Evolutionary conservation across 2,329 filamentous ascomycete species (phyloP).

Genomic region (Fusarium sp.): DNA sequence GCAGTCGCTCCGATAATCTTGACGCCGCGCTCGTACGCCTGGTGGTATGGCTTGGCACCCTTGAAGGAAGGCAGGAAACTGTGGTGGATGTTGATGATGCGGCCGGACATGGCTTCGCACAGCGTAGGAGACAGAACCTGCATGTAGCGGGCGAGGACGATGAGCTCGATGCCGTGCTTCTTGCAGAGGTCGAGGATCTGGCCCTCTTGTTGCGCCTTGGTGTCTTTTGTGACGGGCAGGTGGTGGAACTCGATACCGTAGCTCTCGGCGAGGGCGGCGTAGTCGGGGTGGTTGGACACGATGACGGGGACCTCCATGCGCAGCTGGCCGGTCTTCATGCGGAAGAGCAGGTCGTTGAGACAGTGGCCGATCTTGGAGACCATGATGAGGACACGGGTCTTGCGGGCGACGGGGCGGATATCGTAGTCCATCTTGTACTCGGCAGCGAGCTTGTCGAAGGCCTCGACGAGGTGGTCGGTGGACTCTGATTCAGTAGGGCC

Average conservation of each 20-base stretch:
- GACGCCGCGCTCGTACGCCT: conserved; percentile 85
- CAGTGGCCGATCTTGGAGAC: conserved; percentile 90
- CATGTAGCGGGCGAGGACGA: conserved; percentile 88
- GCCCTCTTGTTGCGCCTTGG: conserved; percentile 77
- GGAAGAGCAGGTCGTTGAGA: conserved; percentile 84
- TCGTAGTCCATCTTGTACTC: conserved; percentile 77
- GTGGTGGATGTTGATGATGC: conserved; percentile 94
- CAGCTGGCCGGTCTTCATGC: conserved; percentile 77
- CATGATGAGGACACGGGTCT: conserved; percentile 85
- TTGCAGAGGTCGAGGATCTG: conserved; percentile 76
- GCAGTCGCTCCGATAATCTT: conserved; percentile 90
- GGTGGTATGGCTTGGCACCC: conserved; percentile 88
- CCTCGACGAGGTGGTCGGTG: conserved; percentile 61
- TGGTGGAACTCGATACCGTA: conserved; percentile 85
- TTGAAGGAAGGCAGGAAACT: conserved; percentile 88
- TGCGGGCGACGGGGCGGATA: conserved; percentile 72
- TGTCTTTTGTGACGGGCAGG: conserved; percentile 81
- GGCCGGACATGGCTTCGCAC: conserved; percentile 81
- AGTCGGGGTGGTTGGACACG: conserved; percentile 84
- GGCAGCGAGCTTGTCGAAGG: conserved; percentile 69
- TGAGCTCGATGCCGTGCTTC: conserved; percentile 76
- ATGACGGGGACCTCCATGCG: conserved; percentile 80
- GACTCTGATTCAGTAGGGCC: conserved; percentile 62
- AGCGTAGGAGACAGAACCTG: conserved; percentile 81
- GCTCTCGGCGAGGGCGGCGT: conserved; percentile 71